Evolutionary conservation across 169 alveolate genomes (phyloP).

Genomic region (Neospora caninum): DNA sequence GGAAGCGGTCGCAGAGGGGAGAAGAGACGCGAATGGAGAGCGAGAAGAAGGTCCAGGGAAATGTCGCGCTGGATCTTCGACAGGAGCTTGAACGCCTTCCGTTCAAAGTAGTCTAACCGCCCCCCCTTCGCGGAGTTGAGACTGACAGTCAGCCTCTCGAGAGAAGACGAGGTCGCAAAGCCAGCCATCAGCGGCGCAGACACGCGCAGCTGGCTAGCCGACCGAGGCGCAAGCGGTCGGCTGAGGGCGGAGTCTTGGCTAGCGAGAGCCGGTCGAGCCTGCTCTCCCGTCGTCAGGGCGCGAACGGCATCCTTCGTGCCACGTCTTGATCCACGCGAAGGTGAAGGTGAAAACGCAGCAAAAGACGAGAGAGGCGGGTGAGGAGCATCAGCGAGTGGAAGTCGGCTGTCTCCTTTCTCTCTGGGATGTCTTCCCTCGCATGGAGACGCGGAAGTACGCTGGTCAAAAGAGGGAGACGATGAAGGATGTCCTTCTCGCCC

Average conservation of each 20-base stretch:
- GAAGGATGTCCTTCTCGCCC: too few relatives aligned
- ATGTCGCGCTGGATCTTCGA: not conserved
- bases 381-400: not conserved
- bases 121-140: not conserved
- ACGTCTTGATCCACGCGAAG: not conserved
- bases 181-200: not conserved
- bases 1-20: not conserved
- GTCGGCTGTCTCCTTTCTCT: too few relatives aligned
- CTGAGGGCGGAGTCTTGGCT: not conserved
- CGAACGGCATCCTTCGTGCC: not conserved
- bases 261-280: not conserved
- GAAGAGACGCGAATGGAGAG: not conserved
- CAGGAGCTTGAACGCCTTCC: not conserved
- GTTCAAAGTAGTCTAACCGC: slow-evolving; percentile 18
- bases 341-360: not conserved
- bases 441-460: too few relatives aligned
- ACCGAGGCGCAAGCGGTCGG: not conserved
- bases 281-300: not conserved
- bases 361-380: not conserved
- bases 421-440: too few relatives aligned
- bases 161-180: not conserved
- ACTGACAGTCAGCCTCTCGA: not conserved
- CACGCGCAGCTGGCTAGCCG: not conserved
- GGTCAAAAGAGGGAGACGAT: too few relatives aligned
- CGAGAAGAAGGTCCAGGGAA: slow-evolving; percentile 3